Percentiles rank a stretch among this genome's conserved stretches.
Evolutionary conservation across 441 rosid species (phyloP).

Genomic region (Codiaeum variegatum): DNA sequence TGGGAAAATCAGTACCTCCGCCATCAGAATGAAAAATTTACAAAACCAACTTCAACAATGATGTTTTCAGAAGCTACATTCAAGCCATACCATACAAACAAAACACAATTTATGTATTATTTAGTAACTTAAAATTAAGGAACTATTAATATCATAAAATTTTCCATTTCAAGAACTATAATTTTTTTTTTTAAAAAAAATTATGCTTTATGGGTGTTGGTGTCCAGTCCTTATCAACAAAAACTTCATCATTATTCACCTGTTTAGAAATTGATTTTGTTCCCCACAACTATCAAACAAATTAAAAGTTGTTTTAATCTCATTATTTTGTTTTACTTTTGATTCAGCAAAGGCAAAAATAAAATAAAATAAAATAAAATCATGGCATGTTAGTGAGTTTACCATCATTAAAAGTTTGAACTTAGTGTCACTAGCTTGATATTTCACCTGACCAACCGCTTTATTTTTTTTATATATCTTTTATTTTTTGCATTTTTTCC

Average conservation of each 20-base stretch:
- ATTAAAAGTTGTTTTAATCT: constrained; percentile 48
- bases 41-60: too few species aligned
- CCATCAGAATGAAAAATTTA: too few species aligned
- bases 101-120: neutral
- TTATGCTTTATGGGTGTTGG: constrained; percentile 31
- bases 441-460: constrained; percentile 29
- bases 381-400: constrained; percentile 80
- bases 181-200: neutral
- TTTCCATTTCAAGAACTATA: neutral
- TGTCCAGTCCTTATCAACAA: constrained; percentile 50
- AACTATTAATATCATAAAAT: neutral
- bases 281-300: constrained; percentile 56
- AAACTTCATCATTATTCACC: constrained; percentile 61
- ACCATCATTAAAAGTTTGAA: constrained; percentile 79
- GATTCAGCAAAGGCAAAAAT: constrained; percentile 69
- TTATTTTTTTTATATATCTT: constrained; percentile 9
- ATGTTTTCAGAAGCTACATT: too few species aligned
- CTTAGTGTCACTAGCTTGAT: constrained; percentile 24
- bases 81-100: too few species aligned
- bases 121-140: neutral
- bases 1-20: too few species aligned
- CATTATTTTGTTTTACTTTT: constrained; percentile 69
- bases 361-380: too few species aligned
- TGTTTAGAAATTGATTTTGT: constrained; percentile 78
- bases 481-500: neutral